These are phyloP conservation scores for Cladosporium cucumerinum DNA, from an alignment of 2,329 filamentous ascomycete genomes.

Conservation along the genomic window DNA sequence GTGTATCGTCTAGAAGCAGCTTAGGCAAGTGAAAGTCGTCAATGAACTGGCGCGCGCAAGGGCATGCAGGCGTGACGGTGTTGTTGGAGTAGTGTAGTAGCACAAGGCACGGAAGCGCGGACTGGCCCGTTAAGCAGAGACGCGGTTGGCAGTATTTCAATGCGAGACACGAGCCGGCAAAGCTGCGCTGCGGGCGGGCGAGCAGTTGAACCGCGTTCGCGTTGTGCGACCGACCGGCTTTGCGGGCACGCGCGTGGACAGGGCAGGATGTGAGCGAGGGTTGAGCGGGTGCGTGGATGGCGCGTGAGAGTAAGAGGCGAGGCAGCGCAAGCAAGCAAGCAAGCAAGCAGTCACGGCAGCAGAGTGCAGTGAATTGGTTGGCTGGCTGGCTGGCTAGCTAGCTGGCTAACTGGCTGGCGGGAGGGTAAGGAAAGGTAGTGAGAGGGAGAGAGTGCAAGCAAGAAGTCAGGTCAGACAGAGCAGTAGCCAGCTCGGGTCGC, in stretches of 20 bases:
- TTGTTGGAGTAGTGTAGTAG: constrained; percentile 8
- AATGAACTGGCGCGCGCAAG: constrained; percentile 3
- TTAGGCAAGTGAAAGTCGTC: neutral
- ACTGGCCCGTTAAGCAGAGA: constrained; percentile 10
- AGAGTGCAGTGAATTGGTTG: neutral
- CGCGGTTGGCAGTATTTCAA: constrained; percentile 10
- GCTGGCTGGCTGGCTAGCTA: neutral
- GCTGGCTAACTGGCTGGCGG: neutral
- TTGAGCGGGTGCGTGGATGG: neutral
- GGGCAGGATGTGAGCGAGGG: neutral
- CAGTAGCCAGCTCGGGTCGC: neutral
- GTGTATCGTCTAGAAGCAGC: neutral
- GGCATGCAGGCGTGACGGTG: constrained; percentile 16
- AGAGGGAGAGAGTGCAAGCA: neutral
- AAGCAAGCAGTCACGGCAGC: neutral
- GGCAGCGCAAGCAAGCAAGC: neutral
- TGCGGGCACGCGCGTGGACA: neutral
- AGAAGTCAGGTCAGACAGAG: neutral
- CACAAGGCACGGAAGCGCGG: constrained; percentile 14
- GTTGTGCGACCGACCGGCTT: neutral
- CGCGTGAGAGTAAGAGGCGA: neutral
- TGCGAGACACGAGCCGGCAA: constrained; percentile 13
- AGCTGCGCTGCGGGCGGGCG: constrained; percentile 6
- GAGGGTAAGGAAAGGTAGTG: neutral
- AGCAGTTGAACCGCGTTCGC: constrained; percentile 5